Percentiles rank a stretch among this genome's conserved stretches.
Conservation (phyloP, 257 asterid species). For the Capsicum baccatum region DNA sequence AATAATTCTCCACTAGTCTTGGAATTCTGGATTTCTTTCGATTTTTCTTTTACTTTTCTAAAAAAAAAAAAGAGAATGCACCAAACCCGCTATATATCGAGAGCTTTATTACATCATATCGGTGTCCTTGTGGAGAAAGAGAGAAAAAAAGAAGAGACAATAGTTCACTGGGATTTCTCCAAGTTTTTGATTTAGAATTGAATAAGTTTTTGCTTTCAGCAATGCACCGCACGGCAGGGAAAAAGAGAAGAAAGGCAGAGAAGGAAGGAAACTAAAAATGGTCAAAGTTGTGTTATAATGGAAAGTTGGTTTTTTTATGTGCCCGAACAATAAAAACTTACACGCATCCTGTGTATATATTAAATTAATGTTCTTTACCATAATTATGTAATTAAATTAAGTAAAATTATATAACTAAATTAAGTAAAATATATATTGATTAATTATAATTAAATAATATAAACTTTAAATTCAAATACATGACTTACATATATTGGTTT, state of each 20-base stretch:
- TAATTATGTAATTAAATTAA: too few species aligned
- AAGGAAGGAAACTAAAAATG: background rate
- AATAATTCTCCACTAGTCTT: background rate
- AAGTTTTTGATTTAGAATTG: conserved; percentile 10
- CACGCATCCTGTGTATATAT: too few species aligned
- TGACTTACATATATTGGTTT: too few species aligned
- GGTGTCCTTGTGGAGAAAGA: too few species aligned
- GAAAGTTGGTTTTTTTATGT: background rate
- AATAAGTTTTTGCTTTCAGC: background rate
- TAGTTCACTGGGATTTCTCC: background rate
- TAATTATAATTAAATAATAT: too few species aligned
- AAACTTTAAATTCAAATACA: too few species aligned
- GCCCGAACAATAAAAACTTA: background rate
- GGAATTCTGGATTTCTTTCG: background rate
- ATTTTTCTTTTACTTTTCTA: background rate
- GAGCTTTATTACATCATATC: too few species aligned
- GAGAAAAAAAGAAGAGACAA: too few species aligned
- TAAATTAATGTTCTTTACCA: too few species aligned
- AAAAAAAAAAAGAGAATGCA: background rate
- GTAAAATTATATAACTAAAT: too few species aligned
- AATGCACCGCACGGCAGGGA: conserved; percentile 22
- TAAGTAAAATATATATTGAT: too few species aligned
- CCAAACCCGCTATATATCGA: too few species aligned
- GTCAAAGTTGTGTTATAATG: conserved; percentile 3
- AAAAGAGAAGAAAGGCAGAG: background rate